Evolutionary conservation across 257 asterid genomes (phyloP), one percentile per base, ranked within the genome.

Genomic region (Ajuga chamaepitys): DNA sequence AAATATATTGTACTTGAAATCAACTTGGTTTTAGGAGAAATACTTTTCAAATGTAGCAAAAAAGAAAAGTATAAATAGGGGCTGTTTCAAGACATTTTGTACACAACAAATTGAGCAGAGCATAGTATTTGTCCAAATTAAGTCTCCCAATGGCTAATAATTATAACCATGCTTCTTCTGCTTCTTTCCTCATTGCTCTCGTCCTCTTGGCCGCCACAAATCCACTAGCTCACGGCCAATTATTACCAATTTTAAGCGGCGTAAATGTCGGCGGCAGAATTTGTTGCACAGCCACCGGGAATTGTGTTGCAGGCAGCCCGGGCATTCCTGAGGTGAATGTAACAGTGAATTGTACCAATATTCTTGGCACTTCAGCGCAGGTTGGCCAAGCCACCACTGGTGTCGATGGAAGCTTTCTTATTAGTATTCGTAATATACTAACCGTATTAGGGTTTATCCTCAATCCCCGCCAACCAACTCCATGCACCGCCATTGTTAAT

Each of bases 221-320:
- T 48, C 30, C 55, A 48, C 1, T 8, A 7, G 26, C n/a, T 5
- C 26, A 48, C 9, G 26, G 5, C 11, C 60, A 22, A 38, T 1
- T 9, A 0, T 9, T 11, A 34, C 3, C n/a, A 26, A 1, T 10
- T 3, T 1, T 0, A 1, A 34, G 38, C 24, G 54, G 40, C 52
- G 0, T 42, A 20, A 26, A 0, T 2, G 42, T 44, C 3, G 4
- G 0, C 13, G 60, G 70, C n/a, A 0, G 0, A 2, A 1, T 64
- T 12, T 47, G 70, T 10, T 64, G 70, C 61, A 50, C 70, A 0
- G 0, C 38, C 70, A 20, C 50, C 70, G 61, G 70, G 5, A 64
- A 8, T 6, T 64, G 70, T 17, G 40, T n/a, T n/a, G n/a, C 52
- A 3, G 52, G 17, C 6, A 26, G 40, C 26, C 61, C 52, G 1